Evolutionary conservation across 257 asterid genomes (phyloP).

Genomic region (Petrea volubilis): DNA sequence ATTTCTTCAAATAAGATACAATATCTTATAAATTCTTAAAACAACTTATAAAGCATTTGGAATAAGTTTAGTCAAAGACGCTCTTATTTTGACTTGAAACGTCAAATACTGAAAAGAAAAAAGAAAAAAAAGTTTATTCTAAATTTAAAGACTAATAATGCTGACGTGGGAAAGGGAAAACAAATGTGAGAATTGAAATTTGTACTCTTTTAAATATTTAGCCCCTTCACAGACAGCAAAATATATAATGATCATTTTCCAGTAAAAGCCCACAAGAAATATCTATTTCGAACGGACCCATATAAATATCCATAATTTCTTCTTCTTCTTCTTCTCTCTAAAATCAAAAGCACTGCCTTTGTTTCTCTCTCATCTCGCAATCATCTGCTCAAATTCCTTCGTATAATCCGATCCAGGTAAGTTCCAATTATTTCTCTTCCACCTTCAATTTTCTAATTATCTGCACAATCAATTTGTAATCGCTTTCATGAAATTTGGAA

Average conservation of each 20-base stretch:
- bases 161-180: neutral
- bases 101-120: neutral
- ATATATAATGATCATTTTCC: neutral
- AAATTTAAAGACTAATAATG: neutral
- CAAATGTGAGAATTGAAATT: neutral
- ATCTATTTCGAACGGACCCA: neutral
- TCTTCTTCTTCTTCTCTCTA: neutral
- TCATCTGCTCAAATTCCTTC: neutral
- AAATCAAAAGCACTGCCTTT: neutral
- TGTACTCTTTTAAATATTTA: neutral
- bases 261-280: neutral
- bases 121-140: neutral
- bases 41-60: too few relatives aligned
- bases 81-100: neutral
- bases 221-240: neutral
- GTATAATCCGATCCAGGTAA: slow-evolving; percentile 10
- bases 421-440: neutral
- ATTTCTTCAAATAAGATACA: too few relatives aligned
- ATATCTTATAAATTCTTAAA: too few relatives aligned
- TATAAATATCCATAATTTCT: neutral
- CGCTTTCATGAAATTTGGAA: neutral
- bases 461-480: neutral
- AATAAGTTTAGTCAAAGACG: too few relatives aligned
- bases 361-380: neutral
- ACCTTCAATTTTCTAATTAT: neutral